Evolutionary conservation across 2,329 filamentous ascomycete species (phyloP).

Genomic region (Aspergillus phoenicis): DNA sequence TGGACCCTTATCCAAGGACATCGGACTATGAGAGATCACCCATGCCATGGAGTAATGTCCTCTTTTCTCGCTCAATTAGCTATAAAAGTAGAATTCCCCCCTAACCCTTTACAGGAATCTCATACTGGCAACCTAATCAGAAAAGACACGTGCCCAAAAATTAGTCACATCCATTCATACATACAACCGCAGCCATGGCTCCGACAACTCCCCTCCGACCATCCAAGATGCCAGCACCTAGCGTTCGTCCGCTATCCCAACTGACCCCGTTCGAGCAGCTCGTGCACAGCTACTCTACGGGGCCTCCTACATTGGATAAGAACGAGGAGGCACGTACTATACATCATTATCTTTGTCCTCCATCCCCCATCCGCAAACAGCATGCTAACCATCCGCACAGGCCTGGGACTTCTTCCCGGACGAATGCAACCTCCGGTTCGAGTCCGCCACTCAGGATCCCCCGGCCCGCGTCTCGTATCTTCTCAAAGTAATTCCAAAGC

Average conservation of each 20-base stretch:
- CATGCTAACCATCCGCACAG: constrained; percentile 19
- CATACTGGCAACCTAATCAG: too few species aligned
- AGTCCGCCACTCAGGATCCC: constrained; percentile 40
- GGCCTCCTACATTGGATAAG: neutral
- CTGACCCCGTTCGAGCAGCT: neutral
- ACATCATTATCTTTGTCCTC: too few species aligned
- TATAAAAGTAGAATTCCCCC: neutral
- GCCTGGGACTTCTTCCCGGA: constrained; percentile 34
- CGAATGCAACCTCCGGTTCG: constrained; percentile 38
- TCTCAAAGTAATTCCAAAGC: constrained; percentile 72
- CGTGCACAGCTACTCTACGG: neutral
- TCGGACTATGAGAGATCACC: neutral
- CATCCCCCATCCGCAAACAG: neutral
- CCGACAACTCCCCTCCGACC: neutral
- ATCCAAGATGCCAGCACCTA: neutral
- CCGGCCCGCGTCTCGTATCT: constrained; percentile 38
- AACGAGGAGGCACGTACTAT: neutral
- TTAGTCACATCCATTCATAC: neutral
- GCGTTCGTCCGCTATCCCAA: neutral
- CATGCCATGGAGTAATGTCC: too few species aligned
- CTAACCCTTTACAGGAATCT: too few species aligned
- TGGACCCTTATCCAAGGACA: neutral
- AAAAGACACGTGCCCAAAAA: too few species aligned
- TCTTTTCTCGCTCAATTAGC: neutral
- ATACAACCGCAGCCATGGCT: neutral